phyloP scores from a whole-genome alignment of 768 basidiomycete genomes.

The Termitomyces sp. region DNA sequence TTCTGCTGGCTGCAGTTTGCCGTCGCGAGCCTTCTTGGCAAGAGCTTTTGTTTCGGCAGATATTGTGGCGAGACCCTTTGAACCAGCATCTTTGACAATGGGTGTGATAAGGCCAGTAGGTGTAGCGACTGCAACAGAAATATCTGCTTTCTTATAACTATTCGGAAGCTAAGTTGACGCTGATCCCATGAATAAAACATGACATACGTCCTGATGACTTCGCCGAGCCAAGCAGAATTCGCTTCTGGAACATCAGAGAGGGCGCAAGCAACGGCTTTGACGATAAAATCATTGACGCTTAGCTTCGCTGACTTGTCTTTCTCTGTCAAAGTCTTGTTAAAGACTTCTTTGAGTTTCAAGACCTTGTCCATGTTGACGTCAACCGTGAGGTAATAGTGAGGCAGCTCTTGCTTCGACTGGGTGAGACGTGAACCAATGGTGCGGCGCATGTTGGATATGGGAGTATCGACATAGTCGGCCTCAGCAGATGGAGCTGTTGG shows the following conservation, averaged over 20 bases:
- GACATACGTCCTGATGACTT: slow-evolving; percentile 89
- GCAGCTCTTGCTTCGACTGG: slow-evolving; percentile 91
- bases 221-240: slow-evolving; percentile 97
- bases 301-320: slow-evolving; percentile 91
- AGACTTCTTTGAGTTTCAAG: slow-evolving; percentile 88
- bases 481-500: slow-evolving; percentile 42
- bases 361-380: slow-evolving; percentile 97
- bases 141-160: slow-evolving; percentile 95
- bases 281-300: slow-evolving; percentile 96
- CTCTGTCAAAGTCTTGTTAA: slow-evolving; percentile 83
- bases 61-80: slow-evolving; percentile 89
- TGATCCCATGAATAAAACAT: slow-evolving; percentile 1
- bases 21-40: slow-evolving; percentile 94
- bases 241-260: slow-evolving; percentile 94
- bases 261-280: slow-evolving; percentile 91
- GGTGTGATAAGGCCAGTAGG: slow-evolving; percentile 96
- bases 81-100: slow-evolving; percentile 89
- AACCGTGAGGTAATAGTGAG: slow-evolving; percentile 95
- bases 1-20: slow-evolving; percentile 90
- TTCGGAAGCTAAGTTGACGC: neutral
- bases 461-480: slow-evolving; percentile 82
- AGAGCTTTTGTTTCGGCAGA: slow-evolving; percentile 89
- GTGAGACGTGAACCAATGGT: slow-evolving; percentile 86
- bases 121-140: slow-evolving; percentile 95
- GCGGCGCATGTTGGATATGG: slow-evolving; percentile 91